Evolutionary conservation across 2,329 filamentous ascomycete genomes (phyloP).

Genomic region (Colletotrichum theobromicola): DNA sequence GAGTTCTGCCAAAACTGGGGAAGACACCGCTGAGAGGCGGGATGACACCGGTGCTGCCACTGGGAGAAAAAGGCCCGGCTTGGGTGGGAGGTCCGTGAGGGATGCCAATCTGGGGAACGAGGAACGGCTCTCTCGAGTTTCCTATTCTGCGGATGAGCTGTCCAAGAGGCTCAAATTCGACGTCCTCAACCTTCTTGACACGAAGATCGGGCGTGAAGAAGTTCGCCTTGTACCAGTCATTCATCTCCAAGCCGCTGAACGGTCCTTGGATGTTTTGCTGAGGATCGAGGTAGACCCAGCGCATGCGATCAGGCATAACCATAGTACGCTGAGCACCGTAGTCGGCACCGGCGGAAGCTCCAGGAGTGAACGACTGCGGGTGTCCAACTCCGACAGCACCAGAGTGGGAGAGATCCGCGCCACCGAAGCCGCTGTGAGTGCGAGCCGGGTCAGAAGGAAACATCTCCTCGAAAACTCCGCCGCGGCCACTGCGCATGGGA

Average conservation of each 20-base stretch:
- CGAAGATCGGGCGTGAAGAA: slow-evolving; percentile 96
- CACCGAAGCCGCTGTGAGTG: slow-evolving; percentile 31
- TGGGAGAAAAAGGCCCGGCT: slow-evolving; percentile 52
- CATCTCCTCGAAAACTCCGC: slow-evolving; percentile 58
- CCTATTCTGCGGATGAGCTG: slow-evolving; percentile 95
- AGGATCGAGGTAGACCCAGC: slow-evolving; percentile 97
- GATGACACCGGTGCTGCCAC: slow-evolving; percentile 67
- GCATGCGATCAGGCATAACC: slow-evolving; percentile 99
- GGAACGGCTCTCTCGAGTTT: slow-evolving; percentile 95
- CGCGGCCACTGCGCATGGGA: slow-evolving; percentile 60
- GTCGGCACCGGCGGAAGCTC: slow-evolving; percentile 28
- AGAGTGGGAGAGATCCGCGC: slow-evolving; percentile 27
- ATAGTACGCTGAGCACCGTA: slow-evolving; percentile 75
- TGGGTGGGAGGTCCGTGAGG: slow-evolving; percentile 74
- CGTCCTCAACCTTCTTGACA: slow-evolving; percentile 93
- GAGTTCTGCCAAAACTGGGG: slow-evolving; percentile 92
- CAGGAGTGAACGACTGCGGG: slow-evolving; percentile 25
- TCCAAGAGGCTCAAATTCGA: slow-evolving; percentile 92
- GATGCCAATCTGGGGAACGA: slow-evolving; percentile 96
- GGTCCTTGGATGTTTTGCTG: slow-evolving; percentile 92
- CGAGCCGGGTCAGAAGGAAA: slow-evolving; percentile 45
- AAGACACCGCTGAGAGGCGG: slow-evolving; percentile 94
- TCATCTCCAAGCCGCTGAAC: slow-evolving; percentile 97
- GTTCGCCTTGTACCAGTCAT: slow-evolving; percentile 99
- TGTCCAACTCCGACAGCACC: slow-evolving; percentile 22